These are phyloP conservation scores for Akanthomyces lecanii DNA, from an alignment of 2,329 filamentous ascomycete genomes.

Conservation along the genomic window DNA sequence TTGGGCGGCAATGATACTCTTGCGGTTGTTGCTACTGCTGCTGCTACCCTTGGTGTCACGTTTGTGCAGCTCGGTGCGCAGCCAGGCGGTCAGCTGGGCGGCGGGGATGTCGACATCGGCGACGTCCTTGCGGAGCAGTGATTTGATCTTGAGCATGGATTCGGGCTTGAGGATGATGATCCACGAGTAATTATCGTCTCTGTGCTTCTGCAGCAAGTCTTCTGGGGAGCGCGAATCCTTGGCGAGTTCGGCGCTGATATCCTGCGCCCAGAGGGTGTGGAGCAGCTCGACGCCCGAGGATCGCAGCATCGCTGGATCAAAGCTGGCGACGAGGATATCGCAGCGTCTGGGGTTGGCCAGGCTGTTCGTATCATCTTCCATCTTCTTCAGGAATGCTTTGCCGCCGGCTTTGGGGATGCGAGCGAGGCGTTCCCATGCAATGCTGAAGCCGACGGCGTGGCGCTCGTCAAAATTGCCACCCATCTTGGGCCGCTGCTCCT, in stretches of 20 bases:
- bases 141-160: constrained; percentile 73
- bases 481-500: constrained; percentile 71
- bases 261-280: constrained; percentile 73
- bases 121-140: constrained; percentile 69
- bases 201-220: constrained; percentile 71
- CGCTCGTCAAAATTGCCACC: constrained; percentile 58
- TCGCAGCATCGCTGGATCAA: constrained; percentile 71
- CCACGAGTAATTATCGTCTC: constrained; percentile 78
- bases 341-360: constrained; percentile 66
- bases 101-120: constrained; percentile 71
- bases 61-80: constrained; percentile 71
- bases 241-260: constrained; percentile 84
- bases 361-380: constrained; percentile 57
- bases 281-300: constrained; percentile 74
- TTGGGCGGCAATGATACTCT: constrained; percentile 20
- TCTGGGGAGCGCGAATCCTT: constrained; percentile 74
- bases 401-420: constrained; percentile 55
- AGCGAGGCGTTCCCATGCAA: constrained; percentile 80
- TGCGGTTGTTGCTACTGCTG: constrained; percentile 31
- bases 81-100: constrained; percentile 70
- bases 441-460: constrained; percentile 87
- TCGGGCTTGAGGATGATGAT: constrained; percentile 82
- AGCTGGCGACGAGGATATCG: constrained; percentile 85
- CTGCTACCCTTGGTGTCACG: constrained; percentile 57
- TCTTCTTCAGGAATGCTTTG: constrained; percentile 64